These are phyloP conservation scores for Chrysanthemum lavandulifolium DNA, from an alignment of 129 eudicot genomes.

Conservation along the genomic window DNA sequence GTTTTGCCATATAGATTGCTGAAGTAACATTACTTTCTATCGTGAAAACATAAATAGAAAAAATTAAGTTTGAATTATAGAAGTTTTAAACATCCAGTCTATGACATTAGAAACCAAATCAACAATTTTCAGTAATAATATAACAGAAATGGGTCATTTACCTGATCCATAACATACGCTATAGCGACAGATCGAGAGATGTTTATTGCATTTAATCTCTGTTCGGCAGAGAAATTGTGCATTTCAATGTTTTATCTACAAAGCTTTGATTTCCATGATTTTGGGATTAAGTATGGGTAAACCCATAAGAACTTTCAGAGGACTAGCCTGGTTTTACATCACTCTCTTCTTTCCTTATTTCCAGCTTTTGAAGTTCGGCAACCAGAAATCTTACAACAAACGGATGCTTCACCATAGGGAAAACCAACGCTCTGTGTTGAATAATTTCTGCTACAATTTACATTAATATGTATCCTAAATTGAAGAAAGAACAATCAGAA, in stretches of 20 bases:
- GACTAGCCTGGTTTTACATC: constrained; percentile 40
- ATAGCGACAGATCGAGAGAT: constrained; percentile 87
- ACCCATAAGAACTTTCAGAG: constrained; percentile 46
- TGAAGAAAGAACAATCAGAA: too few relatives aligned
- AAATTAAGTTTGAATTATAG: not conserved
- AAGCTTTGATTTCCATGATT: constrained; percentile 54
- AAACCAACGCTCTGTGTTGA: constrained; percentile 79
- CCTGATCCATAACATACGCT: constrained; percentile 99
- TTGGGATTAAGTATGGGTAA: constrained; percentile 51
- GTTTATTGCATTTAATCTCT: constrained; percentile 71
- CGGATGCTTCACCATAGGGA: constrained; percentile 95
- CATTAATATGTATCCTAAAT: too few relatives aligned
- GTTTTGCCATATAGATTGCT: constrained; percentile 98
- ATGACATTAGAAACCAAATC: not conserved
- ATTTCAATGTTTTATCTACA: constrained; percentile 44
- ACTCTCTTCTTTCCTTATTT: constrained; percentile 36
- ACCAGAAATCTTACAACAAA: constrained; percentile 95
- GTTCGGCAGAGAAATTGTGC: constrained; percentile 66
- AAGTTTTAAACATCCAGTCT: not conserved
- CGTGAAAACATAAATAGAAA: constrained; percentile 19
- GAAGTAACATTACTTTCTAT: constrained; percentile 92
- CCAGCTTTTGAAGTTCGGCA: constrained; percentile 79
- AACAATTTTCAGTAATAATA: not conserved
- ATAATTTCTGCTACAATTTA: too few relatives aligned
- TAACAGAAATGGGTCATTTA: constrained; percentile 27